Percentiles rank a stretch among this genome's conserved stretches.
These are phyloP conservation scores for Ramaria sp. DNA, from an alignment of 768 basidiomycete genomes.

Conservation along the genomic window DNA sequence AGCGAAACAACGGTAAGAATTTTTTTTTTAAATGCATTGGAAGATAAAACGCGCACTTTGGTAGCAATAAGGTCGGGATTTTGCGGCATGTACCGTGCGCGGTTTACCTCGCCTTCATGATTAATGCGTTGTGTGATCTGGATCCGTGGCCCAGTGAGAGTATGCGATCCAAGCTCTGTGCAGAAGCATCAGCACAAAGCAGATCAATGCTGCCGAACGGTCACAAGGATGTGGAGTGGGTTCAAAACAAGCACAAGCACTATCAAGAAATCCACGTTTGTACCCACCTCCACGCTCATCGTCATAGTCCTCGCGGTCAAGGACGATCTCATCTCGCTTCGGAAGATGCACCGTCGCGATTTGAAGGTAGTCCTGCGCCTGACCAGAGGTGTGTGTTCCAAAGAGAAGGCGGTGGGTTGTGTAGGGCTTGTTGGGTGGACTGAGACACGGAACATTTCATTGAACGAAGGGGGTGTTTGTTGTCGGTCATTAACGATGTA, in stretches of 20 bases:
- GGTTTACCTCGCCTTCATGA: slow-evolving; percentile 91
- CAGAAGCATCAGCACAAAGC: not conserved
- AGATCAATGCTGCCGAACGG: too few species aligned
- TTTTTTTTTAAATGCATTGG: not conserved
- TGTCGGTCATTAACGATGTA: too few species aligned
- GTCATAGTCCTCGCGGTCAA: slow-evolving; percentile 74
- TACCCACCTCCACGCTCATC: slow-evolving; percentile 65
- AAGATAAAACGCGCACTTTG: slow-evolving; percentile 32
- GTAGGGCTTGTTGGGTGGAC: slow-evolving; percentile 87
- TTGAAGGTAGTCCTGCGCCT: slow-evolving; percentile 89
- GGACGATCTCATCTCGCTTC: slow-evolving; percentile 57
- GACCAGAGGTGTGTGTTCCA: slow-evolving; percentile 94
- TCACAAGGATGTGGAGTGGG: too few species aligned
- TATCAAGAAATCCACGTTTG: not conserved
- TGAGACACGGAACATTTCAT: slow-evolving; percentile 19
- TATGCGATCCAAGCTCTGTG: slow-evolving; percentile 81
- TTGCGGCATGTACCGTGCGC: slow-evolving; percentile 98
- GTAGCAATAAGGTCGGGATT: slow-evolving; percentile 96
- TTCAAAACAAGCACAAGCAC: too few species aligned
- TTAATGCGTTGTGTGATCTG: slow-evolving; percentile 91
- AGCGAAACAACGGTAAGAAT: too few species aligned
- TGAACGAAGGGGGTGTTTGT: not conserved
- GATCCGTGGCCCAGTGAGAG: slow-evolving; percentile 71
- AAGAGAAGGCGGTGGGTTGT: slow-evolving; percentile 89
- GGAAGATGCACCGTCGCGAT: slow-evolving; percentile 93